Base-by-base conservation (phyloP, 306 rosid species). In the Dryas octopetala region DNA sequence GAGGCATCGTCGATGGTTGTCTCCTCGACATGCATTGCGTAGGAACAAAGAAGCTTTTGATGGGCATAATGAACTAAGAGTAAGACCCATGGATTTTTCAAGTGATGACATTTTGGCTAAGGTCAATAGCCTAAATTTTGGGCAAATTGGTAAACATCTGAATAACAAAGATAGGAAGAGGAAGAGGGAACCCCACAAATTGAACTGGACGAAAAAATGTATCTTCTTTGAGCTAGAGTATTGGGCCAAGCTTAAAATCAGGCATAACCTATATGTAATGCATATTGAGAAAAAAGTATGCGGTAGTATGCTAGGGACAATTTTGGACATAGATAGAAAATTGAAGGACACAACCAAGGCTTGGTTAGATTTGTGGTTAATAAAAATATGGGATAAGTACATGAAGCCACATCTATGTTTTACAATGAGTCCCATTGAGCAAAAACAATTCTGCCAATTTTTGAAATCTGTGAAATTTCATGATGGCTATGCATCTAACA, bases 1-100 rank as follows among this genome's bases (percentile, higher is more conserved):
- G 55, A 54, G 76, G 9, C 66, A 41, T 43, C 43, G 76, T 7
- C 7, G 74, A 45, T 73, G 15, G 65, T 59, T 71, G 55, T 1
- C 44, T 1, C 9, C 6, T 3, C 52, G 17, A 40, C 66, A 71
- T 17, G 9, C 50, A 10, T 54, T 43, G 65, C 45, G 74, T 2
- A 70, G 7, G 15, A 53, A 3, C 7, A 2, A 49, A 4, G 43
- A 26, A 19, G 5, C 15, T 7, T 71, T 54, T 55, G 28, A 71
- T 11, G 54, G 54, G 41, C 8, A 11, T 16, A 15, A n/a, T 5
- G 38, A 26, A 13, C 23, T 57, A 51, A 3, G 15, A 4, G 15
- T n/a, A 32, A 38, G 46, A 46, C 44, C 28, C 0, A 17, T 5
- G 16, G 43, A 11, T 12, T 44, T 5, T 5, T 12, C 7, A 5